Base-by-base conservation (phyloP, 2,329 filamentous ascomycete genomes). In the Fusarium nanum region DNA sequence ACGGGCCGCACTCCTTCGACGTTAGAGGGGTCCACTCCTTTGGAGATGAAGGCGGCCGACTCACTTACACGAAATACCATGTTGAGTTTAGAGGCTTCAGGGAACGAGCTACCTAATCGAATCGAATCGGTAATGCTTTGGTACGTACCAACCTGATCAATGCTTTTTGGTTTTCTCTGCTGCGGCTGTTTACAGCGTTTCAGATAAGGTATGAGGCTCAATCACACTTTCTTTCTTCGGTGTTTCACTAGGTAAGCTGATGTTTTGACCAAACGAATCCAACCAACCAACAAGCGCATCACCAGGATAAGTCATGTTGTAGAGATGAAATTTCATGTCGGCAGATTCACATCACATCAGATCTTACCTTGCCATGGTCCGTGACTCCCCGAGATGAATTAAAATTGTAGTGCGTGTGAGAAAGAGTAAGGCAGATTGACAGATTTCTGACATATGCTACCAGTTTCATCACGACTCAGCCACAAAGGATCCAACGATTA, bases 1-100 rank as follows among this genome's bases (percentile, higher is more conserved):
- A 66, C 61, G 55, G 63, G 54, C 44, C 62, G 63, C 42, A 34
- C 63, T 67, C 56, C 61, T 61, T 67, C 37, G 28, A 53, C 63
- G 49, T 62, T 49, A 12, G 40, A 25, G 8, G 54, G 61, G 14
- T 46, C 46, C 46, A 28, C 34, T n/a, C 40, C 28, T 27, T 25
- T 32, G 50, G n/a, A 40, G 23, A 18, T 18, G 28, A 45, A 56
- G 41, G 62, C 62, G 62, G 44, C 44, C 55, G 62, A 65, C 54
- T 48, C 61, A 52, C 49, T 42, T 52, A 52, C 34, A 52, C 49
- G 49, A 52, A 27, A 27, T 52, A 52, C 49, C 49, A 8, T 18
- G 12, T 52, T 52, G 49, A 52, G 49, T 20, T 52, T 52, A 16
- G 23, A 28, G 49, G 13, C n/a, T 41, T 6, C 23, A 52, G 49